Conservation (phyloP, 2,329 filamentous ascomycete species). For the Metarhizium humberi region DNA sequence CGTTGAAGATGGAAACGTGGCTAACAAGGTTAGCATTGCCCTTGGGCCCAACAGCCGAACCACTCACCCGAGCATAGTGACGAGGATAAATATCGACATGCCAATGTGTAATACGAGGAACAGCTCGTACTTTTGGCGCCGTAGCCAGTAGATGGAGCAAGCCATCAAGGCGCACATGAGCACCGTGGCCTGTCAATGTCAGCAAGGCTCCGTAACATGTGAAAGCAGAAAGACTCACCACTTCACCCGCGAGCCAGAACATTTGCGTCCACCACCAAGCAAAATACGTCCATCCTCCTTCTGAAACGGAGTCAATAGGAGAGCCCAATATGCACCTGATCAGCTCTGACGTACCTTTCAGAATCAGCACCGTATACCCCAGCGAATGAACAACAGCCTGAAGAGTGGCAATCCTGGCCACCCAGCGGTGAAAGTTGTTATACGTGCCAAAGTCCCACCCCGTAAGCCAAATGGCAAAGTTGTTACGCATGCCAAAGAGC, state of each 20-base stretch:
- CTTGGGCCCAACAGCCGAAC: neutral
- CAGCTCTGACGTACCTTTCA: conserved; percentile 17
- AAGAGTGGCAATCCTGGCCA: conserved; percentile 51
- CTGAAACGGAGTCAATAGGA: conserved; percentile 11
- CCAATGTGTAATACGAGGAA: conserved; percentile 42
- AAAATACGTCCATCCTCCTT: conserved; percentile 28
- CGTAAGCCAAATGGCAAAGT: conserved; percentile 55
- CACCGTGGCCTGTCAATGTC: conserved; percentile 26
- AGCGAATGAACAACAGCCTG: conserved; percentile 55
- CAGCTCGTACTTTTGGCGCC: conserved; percentile 41
- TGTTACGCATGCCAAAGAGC: conserved; percentile 60
- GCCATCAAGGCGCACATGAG: conserved; percentile 35
- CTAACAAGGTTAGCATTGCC: conserved; percentile 15
- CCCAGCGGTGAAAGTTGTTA: conserved; percentile 59
- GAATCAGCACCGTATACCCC: conserved; percentile 42
- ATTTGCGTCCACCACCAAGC: conserved; percentile 27
- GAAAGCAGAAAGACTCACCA: conserved; percentile 19
- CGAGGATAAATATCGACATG: conserved; percentile 38
- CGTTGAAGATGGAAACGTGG: conserved; percentile 43
- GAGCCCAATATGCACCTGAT: neutral
- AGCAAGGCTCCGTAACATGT: neutral
- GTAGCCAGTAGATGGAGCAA: conserved; percentile 41
- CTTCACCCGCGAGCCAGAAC: conserved; percentile 41
- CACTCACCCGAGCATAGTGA: conserved; percentile 42
- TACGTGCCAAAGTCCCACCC: conserved; percentile 61